Evolutionary conservation across 2,329 filamentous ascomycete genomes (phyloP), one percentile per base, ranked within the genome.

Genomic region (Calonectria pauciramosa): DNA sequence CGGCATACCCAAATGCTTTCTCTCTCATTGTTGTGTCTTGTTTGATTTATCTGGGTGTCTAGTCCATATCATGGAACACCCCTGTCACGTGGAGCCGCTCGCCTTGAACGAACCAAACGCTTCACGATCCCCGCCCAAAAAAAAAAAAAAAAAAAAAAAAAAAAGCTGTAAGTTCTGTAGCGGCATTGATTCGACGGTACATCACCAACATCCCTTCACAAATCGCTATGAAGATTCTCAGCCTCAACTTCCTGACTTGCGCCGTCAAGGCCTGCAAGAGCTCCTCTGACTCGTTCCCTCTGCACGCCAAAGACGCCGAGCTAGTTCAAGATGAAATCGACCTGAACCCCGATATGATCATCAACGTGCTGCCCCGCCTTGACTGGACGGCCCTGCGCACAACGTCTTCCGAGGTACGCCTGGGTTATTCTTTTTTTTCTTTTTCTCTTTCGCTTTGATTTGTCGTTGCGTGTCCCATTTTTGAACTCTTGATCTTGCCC

Each of bases 211-310:
- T 34, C 32, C 9, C 16, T 59, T 64, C 52, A 56, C 28, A 30
- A 54, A n/a, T 41, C 77, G 59, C 54, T 49, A 99, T 99, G 97
- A 99, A 99, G 86, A 89, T 99, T 76, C 92, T 99, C 68, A 98
- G 96, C 75, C 93, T 98, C 82, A 99, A 99, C 87, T 99, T 99
- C 86, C 89, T 99, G 78, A 97, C 95, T 82, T 99, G 97, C 89
- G 96, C 97, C 76, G 94, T 97, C 84, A 99, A 98, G 89, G 90
- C 94, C 71, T 99, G 97, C 93, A 98, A 97, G 87, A 91, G 92
- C 72, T 93, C 93, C 38, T 89, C 93, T 8, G 88, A 91, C 68
- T 95, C 95, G 30, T 99, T 97, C 83, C 97, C 97, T 3, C 90
- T 99, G 20, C 97, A 99, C 85, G 96, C 97, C 71, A 94, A 94